Base-by-base conservation (phyloP, 2,329 filamentous ascomycete genomes). In the Apiospora malaysiana region DNA sequence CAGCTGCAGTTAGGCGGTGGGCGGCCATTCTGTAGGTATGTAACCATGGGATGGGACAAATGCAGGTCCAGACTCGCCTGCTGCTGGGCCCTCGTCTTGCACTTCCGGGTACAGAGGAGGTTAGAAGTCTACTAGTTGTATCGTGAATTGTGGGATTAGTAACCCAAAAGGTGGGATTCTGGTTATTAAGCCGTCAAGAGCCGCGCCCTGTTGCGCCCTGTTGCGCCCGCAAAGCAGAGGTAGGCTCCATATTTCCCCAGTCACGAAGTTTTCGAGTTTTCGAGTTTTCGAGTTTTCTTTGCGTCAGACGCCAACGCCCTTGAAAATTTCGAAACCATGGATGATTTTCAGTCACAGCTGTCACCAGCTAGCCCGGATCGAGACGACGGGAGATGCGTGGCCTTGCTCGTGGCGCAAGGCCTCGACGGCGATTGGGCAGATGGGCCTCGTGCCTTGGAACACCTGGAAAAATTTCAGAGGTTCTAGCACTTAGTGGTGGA, bases 101-200 rank as follows among this genome's bases (percentile, higher is more conserved):
- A n/a, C n/a, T n/a, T n/a, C n/a, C n/a, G n/a, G n/a, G n/a, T n/a
- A n/a, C n/a, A n/a, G n/a, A n/a, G n/a, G n/a, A n/a, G n/a, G n/a
- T n/a, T 56, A 32, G 25, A 59, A 37, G 51, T n/a, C 32, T 63
- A 23, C 32, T 63, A 23, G 32, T n/a, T 40, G 32, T 32, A 40
- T 63, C 21, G 21, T 18, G 18, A 63, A 40, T 40, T 40, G 32
- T 63, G 56, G 56, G 56, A 0, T 40, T 14, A 8, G 56, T 63
- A 63, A 40, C 56, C 32, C 32, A 32, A 45, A 63, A n/a, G 21
- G 27, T 32, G 32, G 56, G 27, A 32, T 32, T 37, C n/a, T 12
- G 56, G 37, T 63, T 21, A 63, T 63, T 63, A 63, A 63, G 56
- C 56, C 56, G 56, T n/a, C 32, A 32, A 63, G 56, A 63, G 56